Conservation (phyloP, 2,329 filamentous ascomycete species). For the Phaeosphaeria sp. region DNA sequence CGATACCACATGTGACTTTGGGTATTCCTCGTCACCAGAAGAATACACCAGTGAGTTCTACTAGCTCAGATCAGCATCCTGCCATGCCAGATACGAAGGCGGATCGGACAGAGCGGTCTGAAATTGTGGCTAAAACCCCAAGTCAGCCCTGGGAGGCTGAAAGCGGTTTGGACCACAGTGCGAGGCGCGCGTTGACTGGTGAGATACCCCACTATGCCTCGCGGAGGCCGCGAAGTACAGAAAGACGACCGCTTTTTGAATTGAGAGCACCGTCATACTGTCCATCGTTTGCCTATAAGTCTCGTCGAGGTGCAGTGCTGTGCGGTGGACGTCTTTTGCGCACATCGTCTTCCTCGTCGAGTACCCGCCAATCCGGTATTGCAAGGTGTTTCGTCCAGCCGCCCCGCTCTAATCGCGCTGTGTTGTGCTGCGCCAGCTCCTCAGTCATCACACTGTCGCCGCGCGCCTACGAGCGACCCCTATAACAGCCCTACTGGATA, state of each 20-base stretch:
- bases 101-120: conserved; percentile 26
- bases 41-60: neutral
- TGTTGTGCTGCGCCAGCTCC: conserved; percentile 4
- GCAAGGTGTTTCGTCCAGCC: conserved; percentile 10
- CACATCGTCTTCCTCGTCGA: conserved; percentile 6
- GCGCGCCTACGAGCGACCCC: conserved; percentile 35
- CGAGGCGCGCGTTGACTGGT: conserved; percentile 13
- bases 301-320: conserved; percentile 10
- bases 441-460: conserved; percentile 34
- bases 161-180: conserved; percentile 3
- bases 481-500: conserved; percentile 21
- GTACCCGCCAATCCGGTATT: conserved; percentile 21
- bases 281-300: conserved; percentile 26
- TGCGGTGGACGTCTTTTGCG: neutral
- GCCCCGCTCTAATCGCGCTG: conserved; percentile 17
- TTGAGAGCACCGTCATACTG: conserved; percentile 11
- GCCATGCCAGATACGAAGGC: conserved; percentile 8
- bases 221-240: conserved; percentile 22
- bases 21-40: neutral
- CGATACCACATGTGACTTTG: no score
- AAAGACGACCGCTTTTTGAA: conserved; percentile 26
- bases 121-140: conserved; percentile 8
- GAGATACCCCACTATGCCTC: conserved; percentile 18
- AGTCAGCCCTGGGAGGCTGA: conserved; percentile 4
- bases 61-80: neutral